A percentile compares a stretch with the other conserved stretches of the same genome.
Conservation (phyloP, 2,329 filamentous ascomycete genomes). For the Cytospora mali region DNA sequence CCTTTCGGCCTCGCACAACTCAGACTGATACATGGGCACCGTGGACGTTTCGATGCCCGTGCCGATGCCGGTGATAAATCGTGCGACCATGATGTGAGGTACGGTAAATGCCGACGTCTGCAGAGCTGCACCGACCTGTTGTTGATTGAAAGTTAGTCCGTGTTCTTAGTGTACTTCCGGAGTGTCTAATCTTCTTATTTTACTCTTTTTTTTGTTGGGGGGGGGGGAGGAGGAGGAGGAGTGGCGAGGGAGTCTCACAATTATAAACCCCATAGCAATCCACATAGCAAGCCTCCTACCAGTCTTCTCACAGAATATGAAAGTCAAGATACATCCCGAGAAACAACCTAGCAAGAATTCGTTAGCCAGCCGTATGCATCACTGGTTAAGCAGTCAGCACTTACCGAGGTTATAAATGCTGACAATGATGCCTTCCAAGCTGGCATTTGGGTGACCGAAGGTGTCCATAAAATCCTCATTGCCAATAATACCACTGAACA, state of each 20-base stretch:
- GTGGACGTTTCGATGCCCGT: conserved; percentile 39
- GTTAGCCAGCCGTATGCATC: not conserved
- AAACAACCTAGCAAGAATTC: conserved; percentile 42
- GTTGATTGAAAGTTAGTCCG: not conserved
- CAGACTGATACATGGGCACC: conserved; percentile 46
- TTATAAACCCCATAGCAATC: conserved; percentile 35
- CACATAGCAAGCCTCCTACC: conserved; percentile 33
- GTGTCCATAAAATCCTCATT: conserved; percentile 47
- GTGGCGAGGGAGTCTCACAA: conserved; percentile 24
- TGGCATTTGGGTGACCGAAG: conserved; percentile 42
- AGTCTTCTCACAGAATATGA: conserved; percentile 31
- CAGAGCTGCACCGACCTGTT: conserved; percentile 33
- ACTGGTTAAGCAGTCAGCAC: not conserved
- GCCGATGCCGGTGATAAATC: conserved; percentile 38
- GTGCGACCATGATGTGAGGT: conserved; percentile 45
- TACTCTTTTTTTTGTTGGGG: no score
- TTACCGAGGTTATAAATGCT: conserved; percentile 41
- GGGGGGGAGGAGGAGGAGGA: no score
- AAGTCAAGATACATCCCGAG: conserved; percentile 36
- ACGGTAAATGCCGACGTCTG: conserved; percentile 39
- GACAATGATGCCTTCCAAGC: conserved; percentile 45
- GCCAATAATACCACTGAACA: conserved; percentile 50
- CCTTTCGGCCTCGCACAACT: conserved; percentile 46
- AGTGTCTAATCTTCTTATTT: no score
- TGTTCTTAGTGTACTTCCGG: not conserved